phyloP scores from a whole-genome alignment of 208 protist species.

The Wallacemonas collosoma region DNA sequence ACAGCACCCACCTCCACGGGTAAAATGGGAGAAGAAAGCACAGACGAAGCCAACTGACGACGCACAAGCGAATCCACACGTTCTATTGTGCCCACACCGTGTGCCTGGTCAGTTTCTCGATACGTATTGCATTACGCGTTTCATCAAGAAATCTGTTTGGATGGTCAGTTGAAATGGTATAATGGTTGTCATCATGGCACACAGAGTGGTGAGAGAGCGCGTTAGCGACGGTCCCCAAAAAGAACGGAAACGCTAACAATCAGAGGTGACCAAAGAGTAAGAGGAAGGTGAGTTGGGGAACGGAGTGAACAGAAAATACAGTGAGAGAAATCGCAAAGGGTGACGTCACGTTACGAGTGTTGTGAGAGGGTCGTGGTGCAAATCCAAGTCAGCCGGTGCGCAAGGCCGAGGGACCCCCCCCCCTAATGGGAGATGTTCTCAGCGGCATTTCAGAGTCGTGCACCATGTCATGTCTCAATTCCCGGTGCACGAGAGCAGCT shows the following conservation, averaged over 20 bases:
- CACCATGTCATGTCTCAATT: no score
- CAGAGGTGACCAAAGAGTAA: conserved; percentile 1
- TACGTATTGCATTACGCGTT: conserved; percentile 49
- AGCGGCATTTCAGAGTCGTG: no score
- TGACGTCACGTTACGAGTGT: no score
- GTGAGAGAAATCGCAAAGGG: no score
- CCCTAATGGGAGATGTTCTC: no score
- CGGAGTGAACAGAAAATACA: no score
- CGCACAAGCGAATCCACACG: neutral
- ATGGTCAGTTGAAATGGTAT: neutral
- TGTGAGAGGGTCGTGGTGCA: no score
- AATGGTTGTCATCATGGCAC: conserved; percentile 7
- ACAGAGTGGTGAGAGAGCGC: neutral
- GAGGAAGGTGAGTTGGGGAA: conserved; percentile 4
- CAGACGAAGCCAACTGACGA: conserved; percentile 11
- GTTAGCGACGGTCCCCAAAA: no score
- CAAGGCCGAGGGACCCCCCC: no score
- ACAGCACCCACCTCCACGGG: conserved; percentile 10
- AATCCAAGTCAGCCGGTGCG: no score
- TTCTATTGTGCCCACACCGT: neutral
- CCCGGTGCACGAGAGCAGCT: no score
- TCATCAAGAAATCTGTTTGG: conserved; percentile 15
- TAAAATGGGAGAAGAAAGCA: conserved; percentile 18
- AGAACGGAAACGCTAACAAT: neutral
- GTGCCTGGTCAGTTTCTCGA: conserved; percentile 49